Base-by-base conservation (phyloP, 169 alveolate genomes). In the Toxoplasma gondii region DNA sequence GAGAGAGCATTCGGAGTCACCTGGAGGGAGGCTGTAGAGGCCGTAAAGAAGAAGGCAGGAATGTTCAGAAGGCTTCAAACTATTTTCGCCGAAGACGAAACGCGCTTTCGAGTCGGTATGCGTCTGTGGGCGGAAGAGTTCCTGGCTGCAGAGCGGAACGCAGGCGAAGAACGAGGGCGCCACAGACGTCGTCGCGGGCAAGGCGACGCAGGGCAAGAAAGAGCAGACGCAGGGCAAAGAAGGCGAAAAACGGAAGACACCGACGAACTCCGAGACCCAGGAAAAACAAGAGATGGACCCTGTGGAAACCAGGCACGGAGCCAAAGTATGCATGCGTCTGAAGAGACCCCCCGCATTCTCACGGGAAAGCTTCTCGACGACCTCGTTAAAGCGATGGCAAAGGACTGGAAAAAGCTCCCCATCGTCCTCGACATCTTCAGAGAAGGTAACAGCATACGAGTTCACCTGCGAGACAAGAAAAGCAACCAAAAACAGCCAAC, bases 1-100 rank as follows among this genome's bases (percentile, higher is more conserved):
- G 86, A 78, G 86, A 9, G 86, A 38, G 86, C 86, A 31, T 78
- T 78, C n/a, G 86, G 86, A 10, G 39, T 78, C 49, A 78, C 86
- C 29, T 78, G 86, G 86, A 19, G 24, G 44, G 86, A 78, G 45
- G 86, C 86, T 38, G 44, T 78, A 2, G 22, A 45, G 4, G 86
- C 86, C 2, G 86, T 78, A 10, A 78, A 78, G 24, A 9, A 4
- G 10, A 78, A 78, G 45, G 44, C n/a, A n/a, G 43, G 43, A 16
- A 78, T 78, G 86, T 78, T n/a, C 29, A n/a, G n/a, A n/a, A 16
- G 2, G 29, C 39, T 78, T 38, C 86, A n/a, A 31, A 31, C 5
- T 1, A n/a, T 78, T 27, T 78, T 78, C 86, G 45, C 49, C 2
- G 7, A 78, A 19, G 86, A 78, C n/a, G 44, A n/a, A 10, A n/a